Evolutionary conservation across 2,329 filamentous ascomycete species (phyloP).

Genomic region (Bipolaris sorokiniana): DNA sequence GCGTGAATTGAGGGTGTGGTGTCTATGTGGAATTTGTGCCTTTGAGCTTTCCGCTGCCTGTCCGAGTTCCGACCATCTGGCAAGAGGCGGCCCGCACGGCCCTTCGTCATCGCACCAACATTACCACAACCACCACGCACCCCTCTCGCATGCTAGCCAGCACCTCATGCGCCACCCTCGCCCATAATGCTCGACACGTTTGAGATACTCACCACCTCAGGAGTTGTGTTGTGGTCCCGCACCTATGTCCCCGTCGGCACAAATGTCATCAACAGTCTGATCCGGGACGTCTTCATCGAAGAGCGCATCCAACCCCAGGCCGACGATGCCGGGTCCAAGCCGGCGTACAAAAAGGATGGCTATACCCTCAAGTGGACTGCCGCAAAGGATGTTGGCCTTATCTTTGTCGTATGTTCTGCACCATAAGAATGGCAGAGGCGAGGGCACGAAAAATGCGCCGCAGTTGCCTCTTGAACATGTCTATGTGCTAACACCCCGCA

Average conservation of each 20-base stretch:
- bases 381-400: constrained; percentile 88
- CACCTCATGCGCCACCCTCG: constrained; percentile 8
- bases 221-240: constrained; percentile 95
- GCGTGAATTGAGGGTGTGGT: constrained; percentile 3
- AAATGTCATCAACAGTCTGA: constrained; percentile 89
- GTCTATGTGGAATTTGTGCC: constrained; percentile 17
- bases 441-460: neutral
- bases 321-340: constrained; percentile 67
- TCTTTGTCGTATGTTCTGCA: constrained; percentile 77
- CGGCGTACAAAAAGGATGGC: constrained; percentile 85
- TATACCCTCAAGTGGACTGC: constrained; percentile 95
- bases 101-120: constrained; percentile 37
- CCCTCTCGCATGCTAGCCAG: constrained; percentile 3
- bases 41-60: constrained; percentile 12
- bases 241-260: constrained; percentile 80
- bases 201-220: constrained; percentile 93
- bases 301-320: constrained; percentile 74
- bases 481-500: neutral
- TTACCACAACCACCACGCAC: constrained; percentile 11
- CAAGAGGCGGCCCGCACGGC: constrained; percentile 27
- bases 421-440: neutral
- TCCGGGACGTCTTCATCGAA: constrained; percentile 96
- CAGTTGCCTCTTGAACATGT: neutral
- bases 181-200: constrained; percentile 87
- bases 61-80: constrained; percentile 27